Evolutionary conservation across 73 alveolate species (phyloP).

Genomic region (Breviolum minutum): DNA sequence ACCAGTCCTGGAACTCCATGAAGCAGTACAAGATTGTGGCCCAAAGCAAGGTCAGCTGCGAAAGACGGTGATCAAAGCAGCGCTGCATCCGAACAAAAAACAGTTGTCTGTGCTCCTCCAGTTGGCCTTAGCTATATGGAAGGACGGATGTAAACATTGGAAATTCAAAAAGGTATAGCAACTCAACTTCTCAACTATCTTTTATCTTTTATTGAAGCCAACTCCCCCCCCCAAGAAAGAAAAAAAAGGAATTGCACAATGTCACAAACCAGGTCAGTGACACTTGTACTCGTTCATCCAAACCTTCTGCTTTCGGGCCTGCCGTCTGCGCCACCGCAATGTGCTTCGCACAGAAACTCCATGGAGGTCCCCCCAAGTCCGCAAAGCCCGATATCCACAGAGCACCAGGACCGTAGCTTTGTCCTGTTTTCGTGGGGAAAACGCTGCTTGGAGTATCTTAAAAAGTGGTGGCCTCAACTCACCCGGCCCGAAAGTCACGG

Average conservation of each 20-base stretch:
- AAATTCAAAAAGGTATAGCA: background rate
- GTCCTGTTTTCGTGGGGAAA: conserved; percentile 2
- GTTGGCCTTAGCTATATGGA: background rate
- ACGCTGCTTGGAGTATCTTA: no score
- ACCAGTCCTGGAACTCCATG: conserved; percentile 22
- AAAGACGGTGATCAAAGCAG: background rate
- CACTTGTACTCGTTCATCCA: conserved; percentile 86
- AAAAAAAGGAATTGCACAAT: background rate
- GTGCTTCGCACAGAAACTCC: conserved; percentile 75
- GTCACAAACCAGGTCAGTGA: background rate
- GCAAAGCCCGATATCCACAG: conserved; percentile 70
- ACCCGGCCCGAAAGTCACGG: no score
- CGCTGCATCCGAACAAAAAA: conserved; percentile 77
- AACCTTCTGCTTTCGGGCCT: conserved; percentile 4
- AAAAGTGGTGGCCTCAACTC: no score
- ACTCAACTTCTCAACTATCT: no score
- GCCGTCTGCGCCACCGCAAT: conserved; percentile 44
- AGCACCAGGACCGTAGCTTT: conserved; percentile 80
- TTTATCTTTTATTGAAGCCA: background rate
- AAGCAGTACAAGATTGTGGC: conserved; percentile 21
- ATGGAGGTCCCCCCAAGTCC: conserved; percentile 61
- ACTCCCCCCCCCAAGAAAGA: no score
- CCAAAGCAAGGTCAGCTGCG: background rate
- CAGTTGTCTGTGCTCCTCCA: background rate
- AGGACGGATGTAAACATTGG: background rate